These are phyloP conservation scores for Pestalotiopsis sp. DNA, from an alignment of 2,329 filamentous ascomycete species.

Conservation along the genomic window DNA sequence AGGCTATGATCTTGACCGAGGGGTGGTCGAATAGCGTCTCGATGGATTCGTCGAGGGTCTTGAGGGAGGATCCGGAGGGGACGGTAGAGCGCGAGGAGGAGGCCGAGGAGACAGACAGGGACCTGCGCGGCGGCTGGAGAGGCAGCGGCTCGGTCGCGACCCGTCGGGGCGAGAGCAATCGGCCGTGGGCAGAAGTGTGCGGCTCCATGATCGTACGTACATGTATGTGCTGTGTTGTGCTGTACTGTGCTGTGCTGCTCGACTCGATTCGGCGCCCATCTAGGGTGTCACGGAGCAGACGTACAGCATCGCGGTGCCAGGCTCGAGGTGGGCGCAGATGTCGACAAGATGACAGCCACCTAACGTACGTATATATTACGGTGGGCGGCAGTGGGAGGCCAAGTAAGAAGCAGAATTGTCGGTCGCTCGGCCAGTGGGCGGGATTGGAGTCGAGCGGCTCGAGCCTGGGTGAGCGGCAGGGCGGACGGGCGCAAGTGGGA, in stretches of 20 bases:
- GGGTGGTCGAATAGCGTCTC: slow-evolving; percentile 78
- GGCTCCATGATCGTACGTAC: slow-evolving; percentile 14
- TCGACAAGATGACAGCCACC: background rate
- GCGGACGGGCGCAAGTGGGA: no score
- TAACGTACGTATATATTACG: background rate
- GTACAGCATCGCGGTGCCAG: background rate
- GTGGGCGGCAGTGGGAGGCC: background rate
- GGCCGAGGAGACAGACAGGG: slow-evolving; percentile 17
- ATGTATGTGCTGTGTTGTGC: no score
- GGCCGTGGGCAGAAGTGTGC: background rate
- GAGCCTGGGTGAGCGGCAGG: no score
- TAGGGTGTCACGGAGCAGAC: background rate
- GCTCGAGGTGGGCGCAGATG: background rate
- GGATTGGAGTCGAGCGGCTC: no score
- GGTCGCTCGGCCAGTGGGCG: background rate
- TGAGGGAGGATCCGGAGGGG: background rate
- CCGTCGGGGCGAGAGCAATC: slow-evolving; percentile 13
- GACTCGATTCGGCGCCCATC: background rate
- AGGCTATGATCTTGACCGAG: slow-evolving; percentile 68
- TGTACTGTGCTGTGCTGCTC: no score
- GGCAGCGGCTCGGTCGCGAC: slow-evolving; percentile 14
- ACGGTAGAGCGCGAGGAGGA: slow-evolving; percentile 17
- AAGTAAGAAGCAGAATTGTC: background rate
- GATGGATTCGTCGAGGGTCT: slow-evolving; percentile 41
- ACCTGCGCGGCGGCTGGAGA: slow-evolving; percentile 14